Base-by-base conservation (phyloP, 441 rosid species). In the Pelargonium exstipulatum region DNA sequence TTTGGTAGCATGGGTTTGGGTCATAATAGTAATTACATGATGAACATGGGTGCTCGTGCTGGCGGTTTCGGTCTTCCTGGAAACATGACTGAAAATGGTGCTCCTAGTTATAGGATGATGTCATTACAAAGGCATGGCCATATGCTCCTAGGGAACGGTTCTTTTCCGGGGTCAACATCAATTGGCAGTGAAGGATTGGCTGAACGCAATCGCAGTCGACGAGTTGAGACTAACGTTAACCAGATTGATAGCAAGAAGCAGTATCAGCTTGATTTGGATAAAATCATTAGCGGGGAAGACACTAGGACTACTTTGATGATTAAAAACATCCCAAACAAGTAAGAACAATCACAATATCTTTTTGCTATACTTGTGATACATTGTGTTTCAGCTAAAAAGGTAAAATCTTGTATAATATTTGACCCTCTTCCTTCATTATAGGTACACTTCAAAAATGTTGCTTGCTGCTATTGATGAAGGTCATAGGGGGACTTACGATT, bases 241-340 rank as follows among this genome's bases (percentile, higher is more conserved):
- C 97, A 84, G 72, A 78, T 80, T 8, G 99, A 95, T 57, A 82
- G 81, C 86, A 86, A 89, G 87, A 90, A 80, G 75, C 81, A 74
- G 71, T 89, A 84, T 83, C 91, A 86, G 76, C 90, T 91, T 40
- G 95, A 91, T 74, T 74, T 91, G 83, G 91, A 89, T 57, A 88
- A 77, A 80, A 89, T 91, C 46, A 82, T 77, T 71, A 74, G 67
- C 24, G 88, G 97, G 16, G 97, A 86, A 76, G 95, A 91, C 83
- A 73, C 75, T 37, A 81, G 97, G 79, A 91, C 95, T 67, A 88
- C 95, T 57, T 81, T 91, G 71, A 86, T 91, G 89, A 87, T 91
- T 6, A 91, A 89, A 78, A 89, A 91, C 79, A 88, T 91, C 79
- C 95, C 97, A 68, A 89, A 91, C 77, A 91, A 89, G 97, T 91